Percentiles rank a stretch among this genome's conserved stretches.
Evolutionary conservation across 2,329 filamentous ascomycete species (phyloP).

Genomic region (Fusarium sp.): DNA sequence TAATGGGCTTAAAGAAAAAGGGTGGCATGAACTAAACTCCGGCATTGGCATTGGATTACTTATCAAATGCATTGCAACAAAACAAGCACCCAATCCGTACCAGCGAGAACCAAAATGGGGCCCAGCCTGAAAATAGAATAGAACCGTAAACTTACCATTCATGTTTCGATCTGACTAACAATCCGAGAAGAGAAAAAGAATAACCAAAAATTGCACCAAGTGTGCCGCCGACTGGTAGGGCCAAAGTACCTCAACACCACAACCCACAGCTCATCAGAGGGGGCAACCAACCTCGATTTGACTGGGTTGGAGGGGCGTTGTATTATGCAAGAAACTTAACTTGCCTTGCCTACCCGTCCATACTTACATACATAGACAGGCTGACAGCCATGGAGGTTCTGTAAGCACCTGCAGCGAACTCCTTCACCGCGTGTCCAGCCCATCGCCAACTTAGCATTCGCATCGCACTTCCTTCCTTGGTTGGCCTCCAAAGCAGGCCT

Average conservation of each 20-base stretch:
- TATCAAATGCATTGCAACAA: constrained; percentile 3
- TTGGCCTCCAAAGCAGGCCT: constrained; percentile 22
- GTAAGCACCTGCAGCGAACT: constrained; percentile 12
- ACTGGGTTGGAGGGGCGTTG: constrained; percentile 16
- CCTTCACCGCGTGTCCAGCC: not conserved
- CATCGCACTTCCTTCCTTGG: constrained; percentile 13
- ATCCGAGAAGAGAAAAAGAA: not conserved
- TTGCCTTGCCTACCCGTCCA: constrained; percentile 31
- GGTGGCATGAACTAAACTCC: not conserved
- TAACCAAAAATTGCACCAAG: not conserved
- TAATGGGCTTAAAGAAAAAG: constrained; percentile 8
- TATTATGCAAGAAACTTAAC: constrained; percentile 34
- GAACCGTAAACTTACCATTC: not conserved
- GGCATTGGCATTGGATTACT: not conserved
- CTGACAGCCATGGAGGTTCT: not conserved
- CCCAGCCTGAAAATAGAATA: not conserved
- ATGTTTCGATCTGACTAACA: not conserved
- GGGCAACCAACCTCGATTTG: constrained; percentile 24
- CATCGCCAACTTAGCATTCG: not conserved
- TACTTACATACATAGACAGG: constrained; percentile 9
- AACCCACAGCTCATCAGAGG: constrained; percentile 10
- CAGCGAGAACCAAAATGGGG: constrained; percentile 3
- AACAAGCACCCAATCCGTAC: not conserved
- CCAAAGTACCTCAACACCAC: constrained; percentile 17
- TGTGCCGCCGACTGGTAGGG: constrained; percentile 6